These are phyloP conservation scores for Megacollybia marginata DNA, from an alignment of 768 basidiomycete species.

Conservation along the genomic window DNA sequence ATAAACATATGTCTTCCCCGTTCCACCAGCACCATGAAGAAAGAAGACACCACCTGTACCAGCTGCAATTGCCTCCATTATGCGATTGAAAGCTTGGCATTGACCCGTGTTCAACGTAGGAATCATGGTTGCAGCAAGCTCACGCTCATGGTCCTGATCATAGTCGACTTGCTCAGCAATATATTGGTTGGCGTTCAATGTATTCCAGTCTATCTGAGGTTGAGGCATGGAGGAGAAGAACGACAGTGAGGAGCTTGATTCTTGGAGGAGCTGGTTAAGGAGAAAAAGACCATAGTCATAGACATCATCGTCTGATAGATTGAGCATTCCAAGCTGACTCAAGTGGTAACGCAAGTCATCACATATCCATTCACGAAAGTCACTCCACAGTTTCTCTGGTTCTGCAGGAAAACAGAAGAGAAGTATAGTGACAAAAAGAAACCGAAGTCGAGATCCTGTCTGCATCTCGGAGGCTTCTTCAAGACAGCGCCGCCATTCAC, in stretches of 20 bases:
- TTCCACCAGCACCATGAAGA: too few relatives aligned
- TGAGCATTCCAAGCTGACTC: too few relatives aligned
- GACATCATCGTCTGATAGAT: conserved; percentile 20
- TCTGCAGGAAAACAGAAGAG: conserved; percentile 1
- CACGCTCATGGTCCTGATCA: conserved; percentile 6
- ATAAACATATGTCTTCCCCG: conserved; percentile 42
- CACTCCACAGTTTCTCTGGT: conserved; percentile 31
- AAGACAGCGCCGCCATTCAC: conserved; percentile 14
- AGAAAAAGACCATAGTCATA: conserved; percentile 26
- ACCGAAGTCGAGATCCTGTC: conserved; percentile 15
- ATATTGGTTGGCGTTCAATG: conserved; percentile 15
- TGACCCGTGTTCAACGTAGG: not conserved
- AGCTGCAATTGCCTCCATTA: not conserved
- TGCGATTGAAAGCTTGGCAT: conserved; percentile 21
- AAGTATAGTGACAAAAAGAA: too few relatives aligned
- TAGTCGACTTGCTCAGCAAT: conserved; percentile 27
- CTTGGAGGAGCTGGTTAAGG: conserved; percentile 17
- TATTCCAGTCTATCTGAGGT: too few relatives aligned
- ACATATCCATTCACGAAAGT: conserved; percentile 28
- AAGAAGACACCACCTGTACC: conserved; percentile 21
- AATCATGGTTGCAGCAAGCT: too few relatives aligned
- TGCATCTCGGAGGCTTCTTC: conserved; percentile 31
- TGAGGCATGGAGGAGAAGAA: conserved; percentile 26
- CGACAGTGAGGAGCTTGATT: conserved; percentile 13
- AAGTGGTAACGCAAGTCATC: conserved; percentile 31